phyloP scores from a whole-genome alignment of 768 basidiomycete species.

The Fomitopsis serialis region DNA sequence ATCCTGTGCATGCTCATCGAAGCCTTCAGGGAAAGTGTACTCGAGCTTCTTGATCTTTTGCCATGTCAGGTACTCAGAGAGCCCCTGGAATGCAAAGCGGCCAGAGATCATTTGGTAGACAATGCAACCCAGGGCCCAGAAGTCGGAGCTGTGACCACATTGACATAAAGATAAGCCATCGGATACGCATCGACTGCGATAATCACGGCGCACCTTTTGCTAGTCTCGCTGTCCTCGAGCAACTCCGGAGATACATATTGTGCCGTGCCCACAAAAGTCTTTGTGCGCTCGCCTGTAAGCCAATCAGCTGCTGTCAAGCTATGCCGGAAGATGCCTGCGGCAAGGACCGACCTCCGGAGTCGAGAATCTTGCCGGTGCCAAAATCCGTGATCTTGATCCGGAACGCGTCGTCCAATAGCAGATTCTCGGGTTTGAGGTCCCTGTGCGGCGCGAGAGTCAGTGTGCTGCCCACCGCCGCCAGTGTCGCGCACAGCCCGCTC shows the following conservation, averaged over 20 bases:
- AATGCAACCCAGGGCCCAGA: slow-evolving; percentile 95
- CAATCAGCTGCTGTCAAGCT: slow-evolving; percentile 3
- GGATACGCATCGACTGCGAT: background rate
- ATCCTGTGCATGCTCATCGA: slow-evolving; percentile 77
- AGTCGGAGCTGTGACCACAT: slow-evolving; percentile 61
- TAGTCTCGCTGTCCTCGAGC: slow-evolving; percentile 65
- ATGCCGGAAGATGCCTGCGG: slow-evolving; percentile 12
- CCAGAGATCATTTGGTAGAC: slow-evolving; percentile 92
- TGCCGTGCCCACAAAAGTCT: slow-evolving; percentile 85
- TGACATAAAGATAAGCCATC: slow-evolving; percentile 5
- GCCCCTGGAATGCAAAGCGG: slow-evolving; percentile 84
- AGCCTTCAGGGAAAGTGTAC: slow-evolving; percentile 82
- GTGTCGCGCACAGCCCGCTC: slow-evolving; percentile 5
- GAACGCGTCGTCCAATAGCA: slow-evolving; percentile 81
- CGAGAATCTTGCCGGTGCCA: slow-evolving; percentile 81
- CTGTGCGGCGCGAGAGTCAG: slow-evolving; percentile 26
- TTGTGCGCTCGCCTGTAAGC: slow-evolving; percentile 42
- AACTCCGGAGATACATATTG: slow-evolving; percentile 90
- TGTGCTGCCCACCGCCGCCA: background rate
- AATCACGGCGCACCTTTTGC: slow-evolving; percentile 53
- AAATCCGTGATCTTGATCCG: slow-evolving; percentile 96
- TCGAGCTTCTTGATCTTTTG: slow-evolving; percentile 88
- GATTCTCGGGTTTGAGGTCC: slow-evolving; percentile 83
- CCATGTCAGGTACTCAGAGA: slow-evolving; percentile 92
- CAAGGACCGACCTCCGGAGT: slow-evolving; percentile 42